Percentiles rank a stretch among this genome's conserved stretches.
phyloP scores from a whole-genome alignment of 352 stramenopile genomes.

The Phytophthora fragariae region DNA sequence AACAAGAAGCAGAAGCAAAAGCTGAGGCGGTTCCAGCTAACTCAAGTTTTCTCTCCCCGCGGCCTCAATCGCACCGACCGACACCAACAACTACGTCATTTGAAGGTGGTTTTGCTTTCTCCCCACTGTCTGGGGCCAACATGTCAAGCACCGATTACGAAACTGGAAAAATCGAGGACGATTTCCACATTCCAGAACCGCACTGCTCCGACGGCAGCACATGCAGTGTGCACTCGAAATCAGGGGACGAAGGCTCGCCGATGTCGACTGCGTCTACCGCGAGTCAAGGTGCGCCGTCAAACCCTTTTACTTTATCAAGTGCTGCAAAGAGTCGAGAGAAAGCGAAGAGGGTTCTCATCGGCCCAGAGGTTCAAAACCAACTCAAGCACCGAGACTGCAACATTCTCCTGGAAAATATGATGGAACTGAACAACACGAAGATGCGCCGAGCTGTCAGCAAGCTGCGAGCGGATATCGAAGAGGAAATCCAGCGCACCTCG shows the following conservation, averaged over 20 bases:
- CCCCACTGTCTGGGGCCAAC: neutral
- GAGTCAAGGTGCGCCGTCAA: neutral
- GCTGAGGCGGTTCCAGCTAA: neutral
- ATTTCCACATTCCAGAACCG: neutral
- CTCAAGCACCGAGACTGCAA: slow-evolving; percentile 38
- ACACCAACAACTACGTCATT: neutral
- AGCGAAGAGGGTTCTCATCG: neutral
- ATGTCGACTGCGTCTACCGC: neutral
- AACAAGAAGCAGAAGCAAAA: neutral
- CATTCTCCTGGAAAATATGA: slow-evolving; percentile 36
- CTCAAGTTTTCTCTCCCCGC: slow-evolving; percentile 18
- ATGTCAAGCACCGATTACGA: slow-evolving; percentile 2
- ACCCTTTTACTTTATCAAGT: neutral
- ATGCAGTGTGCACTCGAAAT: slow-evolving; percentile 14
- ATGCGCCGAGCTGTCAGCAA: slow-evolving; percentile 16
- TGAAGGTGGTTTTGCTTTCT: neutral
- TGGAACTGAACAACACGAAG: slow-evolving; percentile 34
- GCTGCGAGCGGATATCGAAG: slow-evolving; percentile 25
- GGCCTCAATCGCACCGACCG: neutral
- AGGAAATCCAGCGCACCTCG: slow-evolving; percentile 23
- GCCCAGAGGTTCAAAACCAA: neutral
- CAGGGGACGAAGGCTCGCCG: slow-evolving; percentile 1
- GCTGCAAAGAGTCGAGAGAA: neutral
- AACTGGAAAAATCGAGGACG: slow-evolving; percentile 10
- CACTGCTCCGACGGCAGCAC: slow-evolving; percentile 20